These are phyloP conservation scores for Russula vinacea DNA, from an alignment of 768 basidiomycete genomes.

Conservation along the genomic window DNA sequence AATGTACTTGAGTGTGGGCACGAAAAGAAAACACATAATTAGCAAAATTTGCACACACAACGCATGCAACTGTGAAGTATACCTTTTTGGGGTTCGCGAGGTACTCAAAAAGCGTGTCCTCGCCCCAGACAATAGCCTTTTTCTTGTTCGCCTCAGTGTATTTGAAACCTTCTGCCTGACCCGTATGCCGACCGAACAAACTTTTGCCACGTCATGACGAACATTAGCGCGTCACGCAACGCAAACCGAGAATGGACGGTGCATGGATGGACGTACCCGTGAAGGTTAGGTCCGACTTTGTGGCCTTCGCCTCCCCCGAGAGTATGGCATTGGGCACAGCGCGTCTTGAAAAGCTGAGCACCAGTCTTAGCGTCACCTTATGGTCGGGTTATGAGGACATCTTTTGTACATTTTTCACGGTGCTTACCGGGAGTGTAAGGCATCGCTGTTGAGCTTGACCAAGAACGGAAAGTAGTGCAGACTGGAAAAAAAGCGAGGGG, in stretches of 20 bases:
- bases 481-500: background rate
- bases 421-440: slow-evolving; percentile 45
- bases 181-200: slow-evolving; percentile 81
- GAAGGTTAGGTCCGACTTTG: slow-evolving; percentile 94
- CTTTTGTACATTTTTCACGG: background rate
- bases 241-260: background rate
- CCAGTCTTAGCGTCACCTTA: slow-evolving; percentile 86
- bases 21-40: background rate
- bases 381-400: background rate
- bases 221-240: background rate
- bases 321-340: slow-evolving; percentile 94
- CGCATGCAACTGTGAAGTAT: slow-evolving; percentile 30
- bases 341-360: slow-evolving; percentile 94
- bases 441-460: slow-evolving; percentile 37
- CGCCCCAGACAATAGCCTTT: slow-evolving; percentile 87
- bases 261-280: slow-evolving; percentile 58
- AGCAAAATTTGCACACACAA: background rate
- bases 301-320: slow-evolving; percentile 69
- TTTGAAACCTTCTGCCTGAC: slow-evolving; percentile 79
- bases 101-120: slow-evolving; percentile 91
- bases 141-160: slow-evolving; percentile 95
- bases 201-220: slow-evolving; percentile 39
- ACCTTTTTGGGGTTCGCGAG: slow-evolving; percentile 98
- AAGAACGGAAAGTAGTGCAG: background rate
- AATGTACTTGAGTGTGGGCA: slow-evolving; percentile 59